phyloP scores from a whole-genome alignment of 2,329 filamentous ascomycete genomes.

The Allantophomopsis lycopodina region DNA sequence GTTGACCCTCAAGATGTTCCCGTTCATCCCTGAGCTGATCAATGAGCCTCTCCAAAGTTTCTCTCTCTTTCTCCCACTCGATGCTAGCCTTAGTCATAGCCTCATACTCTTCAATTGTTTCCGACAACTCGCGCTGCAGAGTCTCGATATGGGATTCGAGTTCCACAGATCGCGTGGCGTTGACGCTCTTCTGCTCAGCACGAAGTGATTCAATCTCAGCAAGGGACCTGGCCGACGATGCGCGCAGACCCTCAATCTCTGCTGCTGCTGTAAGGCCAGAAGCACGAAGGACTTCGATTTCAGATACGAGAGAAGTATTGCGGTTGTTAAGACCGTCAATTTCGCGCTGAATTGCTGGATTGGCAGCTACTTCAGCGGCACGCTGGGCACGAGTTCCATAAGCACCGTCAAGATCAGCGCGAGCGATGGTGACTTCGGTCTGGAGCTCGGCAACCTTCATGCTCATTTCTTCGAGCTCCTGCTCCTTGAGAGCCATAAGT shows the following conservation, averaged over 20 bases:
- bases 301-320: conserved; percentile 29
- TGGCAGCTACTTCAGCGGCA: conserved; percentile 48
- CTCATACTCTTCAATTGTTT: conserved; percentile 58
- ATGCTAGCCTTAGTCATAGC: conserved; percentile 55
- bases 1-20: conserved; percentile 46
- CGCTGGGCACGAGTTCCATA: conserved; percentile 67
- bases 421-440: conserved; percentile 77
- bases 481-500: conserved; percentile 25
- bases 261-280: conserved; percentile 6
- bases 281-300: conserved; percentile 25
- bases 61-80: conserved; percentile 58
- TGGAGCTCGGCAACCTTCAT: conserved; percentile 50
- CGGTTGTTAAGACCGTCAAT: conserved; percentile 37
- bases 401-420: conserved; percentile 85
- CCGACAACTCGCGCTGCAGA: conserved; percentile 51
- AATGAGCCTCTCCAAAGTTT: conserved; percentile 46
- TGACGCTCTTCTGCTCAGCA: conserved; percentile 13
- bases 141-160: conserved; percentile 28
- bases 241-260: conserved; percentile 14
- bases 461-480: conserved; percentile 41
- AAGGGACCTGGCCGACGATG: conserved; percentile 5
- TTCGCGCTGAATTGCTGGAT: conserved; percentile 42
- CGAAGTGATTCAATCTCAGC: conserved; percentile 8
- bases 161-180: conserved; percentile 14
- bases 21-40: conserved; percentile 50